A percentile compares a stretch with the other conserved stretches of the same genome.
phyloP scores from a whole-genome alignment of 768 basidiomycete genomes.

The Lenzites betulinus region DNA sequence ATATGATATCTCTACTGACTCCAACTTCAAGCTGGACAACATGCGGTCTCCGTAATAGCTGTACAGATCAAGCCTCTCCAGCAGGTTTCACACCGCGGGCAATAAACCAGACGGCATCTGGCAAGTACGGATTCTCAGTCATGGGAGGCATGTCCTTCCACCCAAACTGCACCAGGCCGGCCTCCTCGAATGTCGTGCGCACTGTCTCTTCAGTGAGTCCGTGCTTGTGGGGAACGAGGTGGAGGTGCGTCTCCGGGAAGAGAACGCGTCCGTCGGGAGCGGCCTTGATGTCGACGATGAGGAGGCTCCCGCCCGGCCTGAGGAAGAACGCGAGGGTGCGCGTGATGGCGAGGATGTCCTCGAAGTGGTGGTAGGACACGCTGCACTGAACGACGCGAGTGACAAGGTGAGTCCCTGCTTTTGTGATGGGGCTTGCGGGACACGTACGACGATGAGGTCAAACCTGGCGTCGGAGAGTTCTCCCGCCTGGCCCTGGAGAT shows the following conservation, averaged over 20 bases:
- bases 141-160: slow-evolving; percentile 33
- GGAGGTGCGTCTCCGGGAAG: slow-evolving; percentile 38
- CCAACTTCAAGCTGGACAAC: background rate
- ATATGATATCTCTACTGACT: too few species aligned
- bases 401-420: background rate
- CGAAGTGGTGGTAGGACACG: slow-evolving; percentile 64
- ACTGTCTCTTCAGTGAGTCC: slow-evolving; percentile 58
- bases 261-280: slow-evolving; percentile 37
- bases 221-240: slow-evolving; percentile 53
- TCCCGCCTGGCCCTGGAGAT: slow-evolving; percentile 50
- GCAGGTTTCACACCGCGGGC: slow-evolving; percentile 5
- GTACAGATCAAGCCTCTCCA: background rate
- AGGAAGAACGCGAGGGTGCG: slow-evolving; percentile 54
- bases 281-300: slow-evolving; percentile 54
- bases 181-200: slow-evolving; percentile 49
- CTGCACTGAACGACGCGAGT: slow-evolving; percentile 49
- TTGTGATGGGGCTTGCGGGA: background rate
- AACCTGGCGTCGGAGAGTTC: slow-evolving; percentile 59
- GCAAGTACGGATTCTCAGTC: slow-evolving; percentile 34
- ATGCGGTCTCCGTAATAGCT: too few species aligned
- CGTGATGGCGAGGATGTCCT: slow-evolving; percentile 52
- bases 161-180: slow-evolving; percentile 49
- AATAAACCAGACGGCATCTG: slow-evolving; percentile 25
- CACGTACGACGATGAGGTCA: slow-evolving; percentile 69
- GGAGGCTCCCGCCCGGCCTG: slow-evolving; percentile 59